phyloP scores from a whole-genome alignment of 148 eudicot genomes.

The Vaccinium vitisidaea region DNA sequence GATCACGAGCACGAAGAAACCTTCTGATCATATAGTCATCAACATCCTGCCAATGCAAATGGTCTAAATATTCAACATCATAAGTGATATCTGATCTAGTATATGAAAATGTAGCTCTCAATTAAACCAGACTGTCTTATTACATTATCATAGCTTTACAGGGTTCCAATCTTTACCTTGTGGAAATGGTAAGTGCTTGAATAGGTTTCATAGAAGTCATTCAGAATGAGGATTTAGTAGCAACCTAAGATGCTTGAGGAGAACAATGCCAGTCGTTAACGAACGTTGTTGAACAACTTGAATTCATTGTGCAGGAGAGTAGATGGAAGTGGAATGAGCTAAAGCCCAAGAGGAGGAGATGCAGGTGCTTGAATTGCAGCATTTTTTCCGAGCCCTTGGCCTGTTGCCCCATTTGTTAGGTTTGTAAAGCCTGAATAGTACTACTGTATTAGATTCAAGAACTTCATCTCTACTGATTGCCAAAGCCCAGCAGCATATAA shows the following conservation, averaged over 20 bases:
- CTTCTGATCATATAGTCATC: conserved; percentile 65
- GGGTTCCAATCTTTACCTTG: neutral
- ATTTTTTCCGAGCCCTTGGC: too few species aligned
- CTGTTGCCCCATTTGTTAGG: too few species aligned
- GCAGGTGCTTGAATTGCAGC: neutral
- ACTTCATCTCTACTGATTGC: neutral
- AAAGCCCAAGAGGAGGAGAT: neutral
- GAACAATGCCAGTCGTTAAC: neutral
- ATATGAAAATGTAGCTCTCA: neutral
- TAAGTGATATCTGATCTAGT: neutral
- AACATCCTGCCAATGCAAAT: conserved; percentile 40
- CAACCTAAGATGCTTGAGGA: neutral
- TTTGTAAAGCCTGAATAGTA: too few species aligned
- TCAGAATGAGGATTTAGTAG: neutral
- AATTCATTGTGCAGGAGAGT: neutral
- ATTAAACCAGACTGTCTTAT: neutral
- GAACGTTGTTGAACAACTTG: neutral
- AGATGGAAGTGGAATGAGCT: neutral
- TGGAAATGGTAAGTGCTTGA: neutral
- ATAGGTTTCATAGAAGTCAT: neutral
- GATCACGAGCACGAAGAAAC: conserved; percentile 75
- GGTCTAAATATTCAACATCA: neutral
- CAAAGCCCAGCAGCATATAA: neutral
- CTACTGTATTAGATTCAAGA: too few species aligned
- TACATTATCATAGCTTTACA: neutral